Conservation (phyloP, 768 basidiomycete genomes). For the Boletus pseudopeckii region DNA sequence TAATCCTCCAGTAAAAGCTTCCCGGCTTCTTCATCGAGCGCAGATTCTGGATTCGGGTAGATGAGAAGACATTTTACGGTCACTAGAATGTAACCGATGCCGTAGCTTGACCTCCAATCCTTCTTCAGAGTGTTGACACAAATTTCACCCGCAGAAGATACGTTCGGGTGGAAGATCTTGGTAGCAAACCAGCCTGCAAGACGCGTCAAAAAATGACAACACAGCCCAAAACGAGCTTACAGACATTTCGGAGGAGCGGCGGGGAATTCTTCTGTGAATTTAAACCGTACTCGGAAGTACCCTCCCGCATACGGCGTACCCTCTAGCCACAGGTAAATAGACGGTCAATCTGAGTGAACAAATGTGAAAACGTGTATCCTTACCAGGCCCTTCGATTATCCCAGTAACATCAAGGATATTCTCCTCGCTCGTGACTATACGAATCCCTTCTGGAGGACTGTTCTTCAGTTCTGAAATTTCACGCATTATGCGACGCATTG, state of each 20-base stretch:
- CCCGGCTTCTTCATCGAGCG: constrained; percentile 93
- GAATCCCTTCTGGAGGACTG: constrained; percentile 89
- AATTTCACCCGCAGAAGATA: constrained; percentile 85
- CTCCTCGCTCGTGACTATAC: constrained; percentile 80
- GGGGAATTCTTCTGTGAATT: constrained; percentile 92
- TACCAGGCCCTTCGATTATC: constrained; percentile 88
- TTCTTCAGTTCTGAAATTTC: constrained; percentile 79
- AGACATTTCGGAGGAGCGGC: constrained; percentile 91
- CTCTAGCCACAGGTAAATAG: constrained; percentile 32
- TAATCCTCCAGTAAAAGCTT: constrained; percentile 90
- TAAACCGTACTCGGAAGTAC: constrained; percentile 76
- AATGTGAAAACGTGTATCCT: constrained; percentile 25
- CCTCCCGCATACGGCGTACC: constrained; percentile 70
- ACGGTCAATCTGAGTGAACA: constrained; percentile 4
- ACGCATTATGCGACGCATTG: constrained; percentile 82
- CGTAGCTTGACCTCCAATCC: constrained; percentile 91
- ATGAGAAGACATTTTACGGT: constrained; percentile 95
- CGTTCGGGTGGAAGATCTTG: constrained; percentile 97
- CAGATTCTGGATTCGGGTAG: constrained; percentile 95
- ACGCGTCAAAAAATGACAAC: constrained; percentile 2
- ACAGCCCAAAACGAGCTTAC: background rate
- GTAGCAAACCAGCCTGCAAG: constrained; percentile 79
- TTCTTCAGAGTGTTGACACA: constrained; percentile 98
- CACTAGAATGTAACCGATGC: constrained; percentile 86
- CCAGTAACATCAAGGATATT: constrained; percentile 86